Base-by-base conservation (phyloP, 169 alveolate species). In the Plasmodium sp. region DNA sequence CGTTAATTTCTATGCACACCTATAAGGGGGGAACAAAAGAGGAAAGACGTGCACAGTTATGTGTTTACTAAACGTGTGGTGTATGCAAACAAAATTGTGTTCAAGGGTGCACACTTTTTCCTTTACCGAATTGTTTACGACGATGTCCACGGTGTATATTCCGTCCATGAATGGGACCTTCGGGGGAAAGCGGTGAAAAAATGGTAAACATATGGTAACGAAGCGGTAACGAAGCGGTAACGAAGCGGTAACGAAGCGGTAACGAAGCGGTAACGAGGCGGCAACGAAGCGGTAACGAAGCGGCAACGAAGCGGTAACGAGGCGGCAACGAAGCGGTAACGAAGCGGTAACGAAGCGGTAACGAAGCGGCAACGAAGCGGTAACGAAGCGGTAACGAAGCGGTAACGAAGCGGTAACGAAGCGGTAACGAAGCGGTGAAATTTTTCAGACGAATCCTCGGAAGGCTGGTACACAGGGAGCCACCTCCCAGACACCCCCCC, bases 151-250 rank as follows among this genome's bases (percentile, higher is more conserved):
- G 14, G 86, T 86, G 71, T 86, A 86, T 74, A 86, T 86, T 75
- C 93, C 93, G 71, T 86, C 93, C 45, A 86, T 84, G 81, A 86
- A 86, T 75, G 93, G 93, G 14, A 86, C 93, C 93, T 86, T 48
- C 22, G 41, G 71, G 81, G 51, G n/a, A 58, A 58, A 33, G 77
- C 5, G 72, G 36, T 18, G 33, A 36, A n/a, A 45, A 27, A 2
- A 22, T 22, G 27, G 27, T 22, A 22, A 22, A 22, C 27, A 22
- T 22, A 22, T 22, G 27, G 27, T 22, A 22, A 22, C 27, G 27
- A 22, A 81, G 18, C 9, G 73, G 5, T 56, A 18, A 81, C 22
- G 12, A 31, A 14, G 67, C 41, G 16, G 39, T 16, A 12, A 45
- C 16, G 51, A 56, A 54, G 31, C 12, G 41, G 41, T 54, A 45